phyloP scores from a whole-genome alignment of 495 filamentous ascomycete genomes.

The Hapsidospora chrysogenum region DNA sequence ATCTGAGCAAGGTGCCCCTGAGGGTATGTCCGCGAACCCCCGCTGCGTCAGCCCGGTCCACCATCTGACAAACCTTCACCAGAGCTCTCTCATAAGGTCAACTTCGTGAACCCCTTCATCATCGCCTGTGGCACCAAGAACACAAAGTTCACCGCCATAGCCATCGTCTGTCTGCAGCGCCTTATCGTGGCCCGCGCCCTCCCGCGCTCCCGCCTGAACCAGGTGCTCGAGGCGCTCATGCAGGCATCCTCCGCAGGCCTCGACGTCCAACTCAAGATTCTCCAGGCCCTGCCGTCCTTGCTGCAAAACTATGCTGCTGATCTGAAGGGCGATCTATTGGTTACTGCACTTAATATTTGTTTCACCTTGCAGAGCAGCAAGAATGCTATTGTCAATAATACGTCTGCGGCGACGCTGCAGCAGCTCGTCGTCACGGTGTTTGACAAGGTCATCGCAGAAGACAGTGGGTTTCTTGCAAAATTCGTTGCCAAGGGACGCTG shows the following conservation, averaged over 20 bases:
- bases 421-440: conserved; percentile 85
- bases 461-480: conserved; percentile 53
- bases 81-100: conserved; percentile 71
- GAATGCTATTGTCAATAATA: conserved; percentile 81
- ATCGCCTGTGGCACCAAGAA: conserved; percentile 82
- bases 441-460: conserved; percentile 74
- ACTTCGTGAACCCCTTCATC: conserved; percentile 82
- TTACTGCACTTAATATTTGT: conserved; percentile 72
- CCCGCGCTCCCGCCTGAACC: conserved; percentile 53
- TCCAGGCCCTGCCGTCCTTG: conserved; percentile 83
- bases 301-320: conserved; percentile 80
- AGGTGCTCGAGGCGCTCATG: conserved; percentile 71
- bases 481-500: too few species aligned
- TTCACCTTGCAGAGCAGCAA: conserved; percentile 80
- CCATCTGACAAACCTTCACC: conserved; percentile 10
- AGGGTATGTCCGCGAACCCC: conserved; percentile 1
- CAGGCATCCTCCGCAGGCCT: conserved; percentile 60
- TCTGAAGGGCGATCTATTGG: conserved; percentile 63
- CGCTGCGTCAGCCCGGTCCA: too few species aligned
- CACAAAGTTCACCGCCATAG: conserved; percentile 73
- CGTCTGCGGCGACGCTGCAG: conserved; percentile 84
- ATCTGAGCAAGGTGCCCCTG: conserved; percentile 1
- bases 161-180: conserved; percentile 73
- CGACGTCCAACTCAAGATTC: conserved; percentile 89
- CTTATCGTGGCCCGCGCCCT: conserved; percentile 67